Percentiles rank a stretch among this genome's conserved stretches.
These are phyloP conservation scores for Penicillium sp. DNA, from an alignment of 2,329 filamentous ascomycete genomes.

Conservation along the genomic window DNA sequence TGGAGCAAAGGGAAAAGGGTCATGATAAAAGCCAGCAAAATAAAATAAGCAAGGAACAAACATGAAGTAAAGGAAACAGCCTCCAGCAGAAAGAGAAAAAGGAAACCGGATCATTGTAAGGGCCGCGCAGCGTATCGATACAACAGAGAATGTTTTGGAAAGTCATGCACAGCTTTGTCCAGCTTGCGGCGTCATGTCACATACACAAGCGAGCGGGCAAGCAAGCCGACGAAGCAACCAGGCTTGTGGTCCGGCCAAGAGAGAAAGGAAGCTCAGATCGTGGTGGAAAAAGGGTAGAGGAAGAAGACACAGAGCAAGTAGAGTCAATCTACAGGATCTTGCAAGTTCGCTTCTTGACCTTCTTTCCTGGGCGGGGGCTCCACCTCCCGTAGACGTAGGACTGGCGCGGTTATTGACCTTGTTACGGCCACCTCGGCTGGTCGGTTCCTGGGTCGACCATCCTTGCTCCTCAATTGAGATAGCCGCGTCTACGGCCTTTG, in stretches of 20 bases:
- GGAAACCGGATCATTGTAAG: conserved; percentile 13
- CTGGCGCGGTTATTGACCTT: conserved; percentile 18
- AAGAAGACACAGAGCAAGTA: conserved; percentile 3
- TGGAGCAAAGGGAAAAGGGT: conserved; percentile 19
- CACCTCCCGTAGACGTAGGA: conserved; percentile 35
- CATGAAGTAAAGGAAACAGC: conserved; percentile 26
- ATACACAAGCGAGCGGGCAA: conserved; percentile 22
- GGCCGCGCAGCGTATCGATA: conserved; percentile 24
- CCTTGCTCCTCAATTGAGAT: conserved; percentile 74
- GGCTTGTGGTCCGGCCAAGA: conserved; percentile 31
- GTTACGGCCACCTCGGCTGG: conserved; percentile 4
- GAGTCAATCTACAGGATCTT: conserved; percentile 63
- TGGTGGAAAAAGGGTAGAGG: conserved; percentile 12
- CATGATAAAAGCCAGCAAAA: conserved; percentile 16
- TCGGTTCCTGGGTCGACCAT: conserved; percentile 33
- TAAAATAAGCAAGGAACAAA: conserved; percentile 5
- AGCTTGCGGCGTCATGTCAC: conserved; percentile 25
- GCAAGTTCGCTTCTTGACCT: conserved; percentile 84
- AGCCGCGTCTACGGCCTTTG: conserved; percentile 83
- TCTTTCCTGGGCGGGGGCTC: conserved; percentile 49
- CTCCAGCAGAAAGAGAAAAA: conserved; percentile 19
- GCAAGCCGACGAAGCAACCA: conserved; percentile 37
- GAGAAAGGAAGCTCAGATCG: conserved; percentile 16
- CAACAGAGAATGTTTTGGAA: conserved; percentile 16
- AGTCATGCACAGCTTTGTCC: conserved; percentile 28